A percentile compares a stretch with the other conserved stretches of the same genome.
Evolutionary conservation across 345 rosid genomes (phyloP).

Genomic region (Adansonia digitata): DNA sequence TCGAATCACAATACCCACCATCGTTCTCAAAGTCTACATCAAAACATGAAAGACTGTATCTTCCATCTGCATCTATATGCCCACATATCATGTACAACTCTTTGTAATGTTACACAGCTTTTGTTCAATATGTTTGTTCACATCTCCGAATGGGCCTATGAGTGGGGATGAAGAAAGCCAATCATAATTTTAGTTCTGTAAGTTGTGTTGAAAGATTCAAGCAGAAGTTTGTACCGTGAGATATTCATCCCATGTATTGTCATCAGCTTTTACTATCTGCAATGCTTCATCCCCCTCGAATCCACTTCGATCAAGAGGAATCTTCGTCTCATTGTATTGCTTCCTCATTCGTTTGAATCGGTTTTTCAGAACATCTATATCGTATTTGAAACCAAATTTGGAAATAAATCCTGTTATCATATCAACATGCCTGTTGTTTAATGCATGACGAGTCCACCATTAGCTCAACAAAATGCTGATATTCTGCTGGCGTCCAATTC

Average conservation of each 20-base stretch:
- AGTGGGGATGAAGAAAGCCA: not conserved
- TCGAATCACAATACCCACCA: not conserved
- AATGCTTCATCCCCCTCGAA: not conserved
- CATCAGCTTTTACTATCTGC: constrained; percentile 4
- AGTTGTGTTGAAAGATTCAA: not conserved
- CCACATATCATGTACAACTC: not conserved
- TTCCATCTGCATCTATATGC: not conserved
- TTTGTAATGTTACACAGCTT: not conserved
- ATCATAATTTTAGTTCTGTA: not conserved
- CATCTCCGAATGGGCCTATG: not conserved
- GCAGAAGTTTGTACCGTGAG: not conserved
- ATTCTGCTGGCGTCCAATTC: not conserved
- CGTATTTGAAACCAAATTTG: constrained; percentile 1
- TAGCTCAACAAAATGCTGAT: not conserved
- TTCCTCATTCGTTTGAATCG: constrained; percentile 4
- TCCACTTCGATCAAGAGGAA: not conserved
- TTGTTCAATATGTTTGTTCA: no score
- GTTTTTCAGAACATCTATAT: constrained; percentile 1
- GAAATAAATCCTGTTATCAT: not conserved
- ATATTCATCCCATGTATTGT: not conserved
- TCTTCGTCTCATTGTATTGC: not conserved
- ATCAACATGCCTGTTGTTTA: constrained; percentile 3
- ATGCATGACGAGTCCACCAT: not conserved
- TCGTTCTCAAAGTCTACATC: constrained; percentile 7
- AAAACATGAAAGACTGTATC: constrained; percentile 9